Conservation (phyloP, 352 stramenopile genomes). For the Phytopythium vexans region DNA sequence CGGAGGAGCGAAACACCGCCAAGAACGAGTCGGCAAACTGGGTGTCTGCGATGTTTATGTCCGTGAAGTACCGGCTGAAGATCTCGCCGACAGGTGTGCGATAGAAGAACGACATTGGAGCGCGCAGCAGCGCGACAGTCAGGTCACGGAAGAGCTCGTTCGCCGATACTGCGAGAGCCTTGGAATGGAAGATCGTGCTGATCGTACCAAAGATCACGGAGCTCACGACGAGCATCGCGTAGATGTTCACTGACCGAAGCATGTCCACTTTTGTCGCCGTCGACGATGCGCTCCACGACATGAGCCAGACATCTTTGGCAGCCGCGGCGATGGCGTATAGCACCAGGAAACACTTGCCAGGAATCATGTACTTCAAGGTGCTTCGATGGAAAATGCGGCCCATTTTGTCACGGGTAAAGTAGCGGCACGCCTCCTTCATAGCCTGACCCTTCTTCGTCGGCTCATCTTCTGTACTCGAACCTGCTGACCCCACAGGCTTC, state of each 20-base stretch:
- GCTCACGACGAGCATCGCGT: conserved; percentile 29
- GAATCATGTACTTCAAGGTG: conserved; percentile 19
- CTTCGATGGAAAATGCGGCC: conserved; percentile 1
- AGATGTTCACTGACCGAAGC: conserved; percentile 25
- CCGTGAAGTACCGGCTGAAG: conserved; percentile 44
- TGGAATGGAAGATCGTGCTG: conserved; percentile 28
- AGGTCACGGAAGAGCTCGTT: conserved; percentile 42
- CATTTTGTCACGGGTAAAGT: conserved; percentile 4
- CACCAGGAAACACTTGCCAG: conserved; percentile 26
- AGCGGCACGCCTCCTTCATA: conserved; percentile 25
- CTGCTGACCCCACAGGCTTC: neutral
- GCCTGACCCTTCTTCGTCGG: conserved; percentile 19
- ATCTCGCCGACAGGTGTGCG: conserved; percentile 40
- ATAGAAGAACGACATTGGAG: conserved; percentile 44
- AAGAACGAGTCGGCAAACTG: conserved; percentile 23
- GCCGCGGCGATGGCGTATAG: conserved; percentile 22
- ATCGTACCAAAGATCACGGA: conserved; percentile 29
- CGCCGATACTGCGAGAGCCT: conserved; percentile 27
- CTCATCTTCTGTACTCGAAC: conserved; percentile 7
- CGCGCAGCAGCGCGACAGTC: conserved; percentile 34
- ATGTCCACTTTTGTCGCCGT: conserved; percentile 6
- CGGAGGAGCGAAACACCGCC: conserved; percentile 25
- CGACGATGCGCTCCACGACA: conserved; percentile 30
- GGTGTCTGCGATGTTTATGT: conserved; percentile 26
- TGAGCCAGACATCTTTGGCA: conserved; percentile 33